Evolutionary conservation across 179 eudicot species (phyloP).

Genomic region (Drosera spatulata): DNA sequence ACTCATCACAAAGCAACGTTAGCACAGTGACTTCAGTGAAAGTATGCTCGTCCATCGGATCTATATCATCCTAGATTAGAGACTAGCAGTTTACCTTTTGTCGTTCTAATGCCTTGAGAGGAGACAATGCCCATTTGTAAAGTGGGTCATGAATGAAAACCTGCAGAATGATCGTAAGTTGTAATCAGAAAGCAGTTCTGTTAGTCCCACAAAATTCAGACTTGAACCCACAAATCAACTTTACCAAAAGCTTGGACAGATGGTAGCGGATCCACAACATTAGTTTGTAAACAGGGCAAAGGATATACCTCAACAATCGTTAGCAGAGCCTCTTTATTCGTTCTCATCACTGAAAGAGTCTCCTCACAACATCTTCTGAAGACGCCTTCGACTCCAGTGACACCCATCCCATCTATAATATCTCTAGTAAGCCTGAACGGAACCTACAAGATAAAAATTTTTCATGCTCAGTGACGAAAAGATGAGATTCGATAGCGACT

Average conservation of each 20-base stretch:
- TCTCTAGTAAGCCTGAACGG: slow-evolving; percentile 94
- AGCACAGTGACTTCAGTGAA: too few species aligned
- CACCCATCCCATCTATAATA: slow-evolving; percentile 95
- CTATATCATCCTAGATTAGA: too few species aligned
- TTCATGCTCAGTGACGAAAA: not conserved
- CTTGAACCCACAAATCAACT: too few species aligned
- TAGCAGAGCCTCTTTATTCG: slow-evolving; percentile 91
- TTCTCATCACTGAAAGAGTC: slow-evolving; percentile 88
- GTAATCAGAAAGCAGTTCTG: slow-evolving; percentile 1
- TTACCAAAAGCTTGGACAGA: too few species aligned
- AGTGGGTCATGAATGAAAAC: slow-evolving; percentile 98
- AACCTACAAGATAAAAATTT: slow-evolving; percentile 39
- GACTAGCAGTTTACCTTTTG: slow-evolving; percentile 52
- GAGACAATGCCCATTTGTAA: slow-evolving; percentile 96
- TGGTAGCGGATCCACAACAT: too few species aligned
- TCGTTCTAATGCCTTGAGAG: slow-evolving; percentile 86
- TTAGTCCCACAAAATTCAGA: too few species aligned
- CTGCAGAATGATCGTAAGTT: slow-evolving; percentile 27
- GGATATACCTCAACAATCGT: slow-evolving; percentile 80
- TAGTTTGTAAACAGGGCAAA: too few species aligned
- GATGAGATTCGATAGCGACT: not conserved
- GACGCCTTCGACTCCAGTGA: slow-evolving; percentile 94
- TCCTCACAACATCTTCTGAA: slow-evolving; percentile 95
- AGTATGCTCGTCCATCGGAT: too few species aligned
- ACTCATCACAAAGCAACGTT: too few species aligned